Evolutionary conservation across 2,329 filamentous ascomycete species (phyloP), one percentile per base, ranked within the genome.

Genomic region (Monosporascus sp.): DNA sequence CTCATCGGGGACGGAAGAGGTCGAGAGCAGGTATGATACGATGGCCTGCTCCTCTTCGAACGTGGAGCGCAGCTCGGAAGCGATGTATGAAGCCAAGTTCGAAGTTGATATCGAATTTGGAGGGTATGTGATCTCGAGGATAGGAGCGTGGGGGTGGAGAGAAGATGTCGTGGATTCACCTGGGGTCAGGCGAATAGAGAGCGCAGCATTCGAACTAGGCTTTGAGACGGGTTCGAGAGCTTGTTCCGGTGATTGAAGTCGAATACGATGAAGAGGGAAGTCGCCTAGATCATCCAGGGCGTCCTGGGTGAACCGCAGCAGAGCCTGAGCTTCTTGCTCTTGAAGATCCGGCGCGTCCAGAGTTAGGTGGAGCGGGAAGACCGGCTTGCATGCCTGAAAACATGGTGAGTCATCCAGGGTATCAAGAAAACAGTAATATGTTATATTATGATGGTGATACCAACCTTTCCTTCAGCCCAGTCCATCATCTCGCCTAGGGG

Each of bases 41-140:
- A 90, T 89, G 22, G 90, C 85, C 62, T 93, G 91, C 68, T 99
- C 94, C 70, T 97, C 91, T 5, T 83, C 81, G 64, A 96, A 97
- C 1, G 92, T 80, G 0, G 81, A 79, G 51, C 89, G 85, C 15
- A 99, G 75, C 62, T 93, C 85, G 46, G 82, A 80, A 3, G 92
- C 90, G 46, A 97, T 83, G 59, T 88, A 95, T 0, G 82, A 83
- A 0, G 89, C 89, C 2, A 95, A 77, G 4, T 82, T 73, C 0
- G 89, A 89, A 1, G 84, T 81, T 0, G 88, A 86, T 6, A 86
- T 77, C 57, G 85, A 82, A 62, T 82, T 87, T 2, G 83, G 79
- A 2, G 86, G 79, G 62, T 96, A 96, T 53, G 84, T 86, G 36
- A 97, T 80, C 57, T 94, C 86, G 54, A 97, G 79, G 18, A 85